A percentile compares a stretch with the other conserved stretches of the same genome.
These are phyloP conservation scores for Cicer arietinum DNA, from an alignment of 306 rosid genomes.

Conservation along the genomic window DNA sequence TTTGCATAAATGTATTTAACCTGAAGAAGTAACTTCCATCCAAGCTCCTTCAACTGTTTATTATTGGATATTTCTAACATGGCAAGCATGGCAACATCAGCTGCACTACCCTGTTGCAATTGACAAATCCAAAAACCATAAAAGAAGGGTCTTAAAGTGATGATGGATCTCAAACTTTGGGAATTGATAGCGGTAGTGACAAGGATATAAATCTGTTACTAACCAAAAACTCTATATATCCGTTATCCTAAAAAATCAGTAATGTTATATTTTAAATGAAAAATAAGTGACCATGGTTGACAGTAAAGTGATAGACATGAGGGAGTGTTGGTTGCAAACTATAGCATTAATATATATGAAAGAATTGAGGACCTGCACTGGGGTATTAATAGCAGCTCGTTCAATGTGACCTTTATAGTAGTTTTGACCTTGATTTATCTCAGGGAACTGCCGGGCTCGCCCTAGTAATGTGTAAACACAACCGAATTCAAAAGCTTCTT, in stretches of 20 bases:
- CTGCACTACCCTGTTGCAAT: constrained; percentile 93
- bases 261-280: background rate
- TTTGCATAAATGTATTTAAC: constrained; percentile 47
- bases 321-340: background rate
- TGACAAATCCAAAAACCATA: constrained; percentile 23
- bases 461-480: constrained; percentile 86
- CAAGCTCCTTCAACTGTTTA: constrained; percentile 73
- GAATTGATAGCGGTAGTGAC: background rate
- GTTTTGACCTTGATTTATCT: constrained; percentile 49
- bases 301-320: constrained; percentile 22
- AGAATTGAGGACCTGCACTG: constrained; percentile 80
- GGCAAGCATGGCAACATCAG: constrained; percentile 99
- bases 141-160: constrained; percentile 13
- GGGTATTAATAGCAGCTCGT: constrained; percentile 97
- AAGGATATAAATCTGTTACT: background rate
- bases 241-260: background rate
- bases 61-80: constrained; percentile 86
- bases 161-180: constrained; percentile 15
- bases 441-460: constrained; percentile 78
- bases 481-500: constrained; percentile 60
- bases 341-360: constrained; percentile 16
- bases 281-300: constrained; percentile 15
- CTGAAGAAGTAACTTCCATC: constrained; percentile 97
- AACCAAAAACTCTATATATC: background rate
- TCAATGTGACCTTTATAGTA: constrained; percentile 86